phyloP scores from a whole-genome alignment of 495 filamentous ascomycete genomes.

The Neurospora pannonica region DNA sequence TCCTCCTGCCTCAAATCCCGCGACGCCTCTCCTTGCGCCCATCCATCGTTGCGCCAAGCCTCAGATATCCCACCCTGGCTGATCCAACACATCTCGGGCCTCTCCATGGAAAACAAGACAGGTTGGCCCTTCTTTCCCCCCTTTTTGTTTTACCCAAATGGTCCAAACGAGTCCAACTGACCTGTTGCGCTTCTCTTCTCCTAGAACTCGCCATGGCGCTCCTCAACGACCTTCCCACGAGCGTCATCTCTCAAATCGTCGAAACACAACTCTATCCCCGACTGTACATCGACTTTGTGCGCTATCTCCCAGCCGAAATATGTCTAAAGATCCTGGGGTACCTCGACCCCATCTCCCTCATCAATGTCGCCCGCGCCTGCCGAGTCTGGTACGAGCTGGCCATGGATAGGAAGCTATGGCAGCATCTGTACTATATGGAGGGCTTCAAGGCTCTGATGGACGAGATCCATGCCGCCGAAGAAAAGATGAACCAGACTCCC shows the following conservation, averaged over 20 bases:
- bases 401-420: conserved; percentile 81
- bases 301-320: conserved; percentile 77
- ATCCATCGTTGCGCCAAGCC: conserved; percentile 16
- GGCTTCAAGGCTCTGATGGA: conserved; percentile 68
- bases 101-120: conserved; percentile 37
- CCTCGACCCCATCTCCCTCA: conserved; percentile 64
- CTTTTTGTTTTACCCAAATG: not conserved
- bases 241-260: conserved; percentile 66
- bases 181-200: not conserved
- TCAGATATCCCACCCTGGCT: conserved; percentile 33
- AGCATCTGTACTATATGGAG: conserved; percentile 65
- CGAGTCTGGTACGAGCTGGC: conserved; percentile 73
- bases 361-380: conserved; percentile 69
- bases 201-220: conserved; percentile 54
- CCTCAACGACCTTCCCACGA: conserved; percentile 64
- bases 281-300: conserved; percentile 84
- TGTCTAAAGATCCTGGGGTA: conserved; percentile 81
- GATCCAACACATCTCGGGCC: conserved; percentile 33
- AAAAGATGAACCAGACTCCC: conserved; percentile 32
- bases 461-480: conserved; percentile 61
- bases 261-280: conserved; percentile 56
- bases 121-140: conserved; percentile 25
- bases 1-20: conserved; percentile 14
- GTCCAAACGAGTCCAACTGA: not conserved
- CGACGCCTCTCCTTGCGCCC: conserved; percentile 13